Evolutionary conservation across 2,329 filamentous ascomycete species (phyloP).

Genomic region (Epichloe brachyelytri): DNA sequence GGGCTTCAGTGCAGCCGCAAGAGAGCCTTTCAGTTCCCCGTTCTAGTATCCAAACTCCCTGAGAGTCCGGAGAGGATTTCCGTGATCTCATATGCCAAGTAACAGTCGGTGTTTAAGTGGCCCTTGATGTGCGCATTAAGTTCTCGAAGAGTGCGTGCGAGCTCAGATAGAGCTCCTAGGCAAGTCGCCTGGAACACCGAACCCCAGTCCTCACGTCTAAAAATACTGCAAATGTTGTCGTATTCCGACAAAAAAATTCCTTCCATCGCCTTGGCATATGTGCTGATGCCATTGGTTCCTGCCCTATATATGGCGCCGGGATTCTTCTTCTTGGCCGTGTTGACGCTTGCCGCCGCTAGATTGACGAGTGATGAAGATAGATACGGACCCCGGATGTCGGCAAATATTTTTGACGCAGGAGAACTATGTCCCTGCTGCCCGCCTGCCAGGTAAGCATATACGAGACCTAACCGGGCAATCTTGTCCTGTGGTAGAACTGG

Average conservation of each 20-base stretch:
- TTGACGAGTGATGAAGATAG: constrained; percentile 73
- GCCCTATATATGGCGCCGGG: constrained; percentile 74
- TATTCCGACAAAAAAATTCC: constrained; percentile 80
- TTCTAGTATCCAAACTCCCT: constrained; percentile 65
- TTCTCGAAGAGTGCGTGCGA: constrained; percentile 75
- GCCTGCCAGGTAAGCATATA: constrained; percentile 64
- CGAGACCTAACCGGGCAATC: constrained; percentile 60
- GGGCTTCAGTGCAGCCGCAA: constrained; percentile 78
- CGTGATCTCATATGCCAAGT: constrained; percentile 86
- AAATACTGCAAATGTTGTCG: constrained; percentile 79
- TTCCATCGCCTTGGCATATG: constrained; percentile 79
- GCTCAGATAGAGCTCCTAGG: constrained; percentile 63
- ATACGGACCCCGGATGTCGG: constrained; percentile 76
- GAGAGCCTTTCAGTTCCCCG: constrained; percentile 74
- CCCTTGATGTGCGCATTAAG: constrained; percentile 80
- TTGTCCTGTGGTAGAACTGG: constrained; percentile 68
- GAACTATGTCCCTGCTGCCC: constrained; percentile 48
- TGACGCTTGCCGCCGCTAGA: constrained; percentile 72
- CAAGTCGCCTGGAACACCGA: constrained; percentile 68
- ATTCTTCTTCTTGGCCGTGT: constrained; percentile 69
- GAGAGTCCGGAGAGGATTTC: constrained; percentile 77
- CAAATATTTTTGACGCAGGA: constrained; percentile 69
- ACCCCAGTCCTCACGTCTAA: constrained; percentile 74
- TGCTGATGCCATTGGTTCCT: constrained; percentile 82
- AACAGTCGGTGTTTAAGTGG: constrained; percentile 84